These are phyloP conservation scores for Wickerhamiella qilinensis DNA, from an alignment of 805 yeast species.

Conservation along the genomic window DNA sequence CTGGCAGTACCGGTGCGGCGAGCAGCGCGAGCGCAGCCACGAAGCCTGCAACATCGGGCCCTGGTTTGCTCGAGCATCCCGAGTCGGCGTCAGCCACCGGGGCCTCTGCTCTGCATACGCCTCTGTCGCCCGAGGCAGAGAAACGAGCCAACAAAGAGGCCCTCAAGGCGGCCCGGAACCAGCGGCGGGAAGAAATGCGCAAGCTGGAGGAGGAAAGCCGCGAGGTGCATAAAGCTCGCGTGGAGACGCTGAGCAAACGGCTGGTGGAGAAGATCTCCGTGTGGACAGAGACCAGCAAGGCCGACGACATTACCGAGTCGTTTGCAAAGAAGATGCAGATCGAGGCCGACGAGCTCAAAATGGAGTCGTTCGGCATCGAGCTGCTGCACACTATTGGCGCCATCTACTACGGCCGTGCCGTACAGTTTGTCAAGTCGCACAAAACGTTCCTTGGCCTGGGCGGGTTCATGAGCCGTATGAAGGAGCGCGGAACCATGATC, in stretches of 20 bases:
- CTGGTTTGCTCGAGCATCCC: too few species aligned
- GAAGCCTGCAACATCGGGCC: not conserved
- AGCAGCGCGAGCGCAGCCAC: not conserved
- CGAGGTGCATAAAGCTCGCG: conserved; percentile 12
- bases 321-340: conserved; percentile 51
- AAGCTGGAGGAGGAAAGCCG: conserved; percentile 32
- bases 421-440: conserved; percentile 54
- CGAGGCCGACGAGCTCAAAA: conserved; percentile 81
- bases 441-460: conserved; percentile 68
- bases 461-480: conserved; percentile 63
- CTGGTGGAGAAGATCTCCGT: conserved; percentile 49
- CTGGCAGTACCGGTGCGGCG: not conserved
- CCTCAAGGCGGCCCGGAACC: conserved; percentile 20
- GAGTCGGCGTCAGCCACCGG: not conserved
- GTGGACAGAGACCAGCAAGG: conserved; percentile 47
- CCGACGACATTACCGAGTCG: conserved; percentile 41
- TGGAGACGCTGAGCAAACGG: conserved; percentile 62
- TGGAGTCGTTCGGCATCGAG: conserved; percentile 92
- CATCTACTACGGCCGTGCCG: conserved; percentile 60
- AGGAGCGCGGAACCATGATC: conserved; percentile 69
- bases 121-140: not conserved
- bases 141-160: conserved; percentile 10
- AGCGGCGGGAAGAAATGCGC: conserved; percentile 18
- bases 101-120: not conserved
- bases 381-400: conserved; percentile 64